phyloP scores from a whole-genome alignment of 2,329 filamentous ascomycete genomes.

The Pestalotiopsis sp. region DNA sequence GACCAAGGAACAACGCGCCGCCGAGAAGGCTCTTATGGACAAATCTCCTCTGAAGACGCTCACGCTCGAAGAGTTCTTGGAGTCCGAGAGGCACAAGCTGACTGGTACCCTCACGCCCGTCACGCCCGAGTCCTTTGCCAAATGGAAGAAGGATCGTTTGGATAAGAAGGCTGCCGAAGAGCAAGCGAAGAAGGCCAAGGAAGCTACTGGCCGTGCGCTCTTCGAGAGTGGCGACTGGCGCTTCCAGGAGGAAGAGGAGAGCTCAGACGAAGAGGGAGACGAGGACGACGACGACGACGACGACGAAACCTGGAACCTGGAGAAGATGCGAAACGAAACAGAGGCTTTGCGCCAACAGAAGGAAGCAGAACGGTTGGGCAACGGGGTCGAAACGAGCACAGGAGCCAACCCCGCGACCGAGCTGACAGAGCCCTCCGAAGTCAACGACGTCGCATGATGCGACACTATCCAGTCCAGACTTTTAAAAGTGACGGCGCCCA shows the following conservation, averaged over 20 bases:
- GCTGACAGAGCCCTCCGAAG: conserved; percentile 19
- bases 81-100: conserved; percentile 94
- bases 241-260: conserved; percentile 58
- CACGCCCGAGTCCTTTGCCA: conserved; percentile 87
- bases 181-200: conserved; percentile 86
- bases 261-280: conserved; percentile 64
- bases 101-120: conserved; percentile 91
- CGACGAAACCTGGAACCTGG: conserved; percentile 74
- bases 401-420: conserved; percentile 28
- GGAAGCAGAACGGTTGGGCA: conserved; percentile 70
- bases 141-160: conserved; percentile 94
- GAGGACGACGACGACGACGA: conserved; percentile 65
- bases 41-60: conserved; percentile 94
- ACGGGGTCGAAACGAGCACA: conserved; percentile 21
- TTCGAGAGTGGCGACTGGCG: conserved; percentile 97
- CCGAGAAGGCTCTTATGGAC: conserved; percentile 93
- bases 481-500: conserved; percentile 13
- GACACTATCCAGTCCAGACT: conserved; percentile 16
- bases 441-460: conserved; percentile 39
- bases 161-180: conserved; percentile 96
- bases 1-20: conserved; percentile 93
- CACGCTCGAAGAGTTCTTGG: conserved; percentile 95
- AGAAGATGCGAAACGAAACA: conserved; percentile 82
- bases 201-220: conserved; percentile 90
- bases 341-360: conserved; percentile 72